Percentiles rank a stretch among this genome's conserved stretches.
Conservation (phyloP, 2,329 filamentous ascomycete species). For the Phialocephala subalpina region DNA sequence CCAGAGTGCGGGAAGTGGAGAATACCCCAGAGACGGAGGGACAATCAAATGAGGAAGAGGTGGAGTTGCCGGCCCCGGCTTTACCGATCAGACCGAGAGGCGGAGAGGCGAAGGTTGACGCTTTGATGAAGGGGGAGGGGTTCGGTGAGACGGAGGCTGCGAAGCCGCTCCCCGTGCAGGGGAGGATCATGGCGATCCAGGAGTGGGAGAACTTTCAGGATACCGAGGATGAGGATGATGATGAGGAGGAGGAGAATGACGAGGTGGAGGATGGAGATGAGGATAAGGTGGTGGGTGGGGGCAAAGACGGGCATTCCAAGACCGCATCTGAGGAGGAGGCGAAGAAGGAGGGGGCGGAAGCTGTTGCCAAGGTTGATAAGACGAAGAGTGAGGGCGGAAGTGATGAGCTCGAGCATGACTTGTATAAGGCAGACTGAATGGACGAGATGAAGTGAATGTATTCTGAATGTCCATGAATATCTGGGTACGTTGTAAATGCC, state of each 20-base stretch:
- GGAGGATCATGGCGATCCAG: background rate
- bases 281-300: too few relatives aligned
- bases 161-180: background rate
- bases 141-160: background rate
- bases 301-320: too few relatives aligned
- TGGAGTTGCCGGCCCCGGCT: conserved; percentile 11
- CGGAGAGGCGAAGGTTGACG: conserved; percentile 21
- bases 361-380: background rate
- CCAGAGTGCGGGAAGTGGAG: background rate
- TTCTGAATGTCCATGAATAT: background rate
- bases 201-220: background rate
- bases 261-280: background rate
- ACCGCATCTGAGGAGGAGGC: background rate
- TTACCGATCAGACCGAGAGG: conserved; percentile 13
- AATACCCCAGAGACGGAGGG: background rate
- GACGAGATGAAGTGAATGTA: background rate
- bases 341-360: background rate
- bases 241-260: background rate
- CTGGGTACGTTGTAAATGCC: too few relatives aligned
- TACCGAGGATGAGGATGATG: background rate
- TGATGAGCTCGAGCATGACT: background rate
- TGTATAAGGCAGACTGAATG: background rate
- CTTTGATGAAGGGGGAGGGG: conserved; percentile 12
- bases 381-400: background rate
- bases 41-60: background rate